Percentiles rank a stretch among this genome's conserved stretches.
These are phyloP conservation scores for Sporobolomyces pararoseus DNA, from an alignment of 768 basidiomycete species.

Conservation along the genomic window DNA sequence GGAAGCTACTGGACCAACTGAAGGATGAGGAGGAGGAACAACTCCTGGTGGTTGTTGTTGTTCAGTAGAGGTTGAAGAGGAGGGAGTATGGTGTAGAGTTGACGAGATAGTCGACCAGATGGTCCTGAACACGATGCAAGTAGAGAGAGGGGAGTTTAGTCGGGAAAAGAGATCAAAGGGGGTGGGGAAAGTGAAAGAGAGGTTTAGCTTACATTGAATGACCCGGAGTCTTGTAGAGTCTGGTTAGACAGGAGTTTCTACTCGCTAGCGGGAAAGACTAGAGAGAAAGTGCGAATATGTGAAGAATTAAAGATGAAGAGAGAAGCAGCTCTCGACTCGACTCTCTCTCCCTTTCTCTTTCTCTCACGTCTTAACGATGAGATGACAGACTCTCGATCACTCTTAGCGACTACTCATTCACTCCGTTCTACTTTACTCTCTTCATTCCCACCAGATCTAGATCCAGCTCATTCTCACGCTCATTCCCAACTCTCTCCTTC, in stretches of 20 bases:
- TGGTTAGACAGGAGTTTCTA: no score
- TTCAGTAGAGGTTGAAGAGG: neutral
- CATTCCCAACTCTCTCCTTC: neutral
- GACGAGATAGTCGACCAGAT: neutral
- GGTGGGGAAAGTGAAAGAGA: neutral
- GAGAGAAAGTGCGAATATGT: no score
- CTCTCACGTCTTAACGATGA: no score
- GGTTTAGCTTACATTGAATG: neutral
- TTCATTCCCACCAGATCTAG: neutral
- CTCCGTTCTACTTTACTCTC: neutral
- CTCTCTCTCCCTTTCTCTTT: neutral
- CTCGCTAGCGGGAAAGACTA: no score
- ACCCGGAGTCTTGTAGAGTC: neutral
- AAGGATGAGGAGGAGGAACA: constrained; percentile 3
- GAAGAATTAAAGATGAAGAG: no score
- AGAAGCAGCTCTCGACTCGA: neutral
- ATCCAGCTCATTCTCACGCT: no score
- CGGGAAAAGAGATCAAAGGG: neutral
- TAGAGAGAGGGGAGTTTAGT: neutral
- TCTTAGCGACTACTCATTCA: neutral
- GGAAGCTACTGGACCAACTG: no score
- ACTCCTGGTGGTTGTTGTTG: no score
- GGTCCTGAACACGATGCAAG: neutral
- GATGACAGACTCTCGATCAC: constrained; percentile 1
- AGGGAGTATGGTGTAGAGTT: neutral